These are phyloP conservation scores for Begonia peltatifolia DNA, from an alignment of 306 rosid genomes.

Conservation along the genomic window DNA sequence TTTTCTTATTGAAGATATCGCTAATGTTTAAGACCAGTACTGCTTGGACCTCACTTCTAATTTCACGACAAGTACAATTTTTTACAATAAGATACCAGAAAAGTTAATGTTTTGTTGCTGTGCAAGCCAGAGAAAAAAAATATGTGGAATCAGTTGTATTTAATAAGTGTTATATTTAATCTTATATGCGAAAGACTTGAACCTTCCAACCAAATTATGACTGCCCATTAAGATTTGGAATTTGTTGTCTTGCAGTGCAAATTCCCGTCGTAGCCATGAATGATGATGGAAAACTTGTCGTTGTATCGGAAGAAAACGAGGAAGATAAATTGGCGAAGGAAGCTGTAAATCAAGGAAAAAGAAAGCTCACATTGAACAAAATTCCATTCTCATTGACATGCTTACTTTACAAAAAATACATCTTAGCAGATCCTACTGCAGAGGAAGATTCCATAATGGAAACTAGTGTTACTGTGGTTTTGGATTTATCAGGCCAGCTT, in stretches of 20 bases:
- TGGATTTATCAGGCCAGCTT: constrained; percentile 61
- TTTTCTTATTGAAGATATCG: too few relatives aligned
- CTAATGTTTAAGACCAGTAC: too few relatives aligned
- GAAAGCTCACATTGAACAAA: constrained; percentile 49
- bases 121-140: background rate
- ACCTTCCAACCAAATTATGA: background rate
- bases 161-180: too few relatives aligned
- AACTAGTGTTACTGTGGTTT: constrained; percentile 62
- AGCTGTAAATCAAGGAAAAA: constrained; percentile 54
- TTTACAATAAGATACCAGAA: background rate
- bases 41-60: too few relatives aligned
- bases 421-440: constrained; percentile 75
- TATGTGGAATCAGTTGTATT: background rate
- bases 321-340: constrained; percentile 33
- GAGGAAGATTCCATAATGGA: constrained; percentile 89
- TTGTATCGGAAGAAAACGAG: constrained; percentile 42
- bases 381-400: constrained; percentile 74
- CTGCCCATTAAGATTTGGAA: background rate
- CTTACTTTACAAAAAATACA: constrained; percentile 65
- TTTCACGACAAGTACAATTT: background rate
- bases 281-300: constrained; percentile 61
- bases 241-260: constrained; percentile 39
- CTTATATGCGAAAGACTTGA: too few relatives aligned
- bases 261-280: constrained; percentile 64
- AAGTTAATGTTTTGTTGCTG: background rate